Percentiles rank a stretch among this genome's conserved stretches.
Conservation (phyloP, 176 grass and related monocot genomes). For the Leersia perrieri region DNA sequence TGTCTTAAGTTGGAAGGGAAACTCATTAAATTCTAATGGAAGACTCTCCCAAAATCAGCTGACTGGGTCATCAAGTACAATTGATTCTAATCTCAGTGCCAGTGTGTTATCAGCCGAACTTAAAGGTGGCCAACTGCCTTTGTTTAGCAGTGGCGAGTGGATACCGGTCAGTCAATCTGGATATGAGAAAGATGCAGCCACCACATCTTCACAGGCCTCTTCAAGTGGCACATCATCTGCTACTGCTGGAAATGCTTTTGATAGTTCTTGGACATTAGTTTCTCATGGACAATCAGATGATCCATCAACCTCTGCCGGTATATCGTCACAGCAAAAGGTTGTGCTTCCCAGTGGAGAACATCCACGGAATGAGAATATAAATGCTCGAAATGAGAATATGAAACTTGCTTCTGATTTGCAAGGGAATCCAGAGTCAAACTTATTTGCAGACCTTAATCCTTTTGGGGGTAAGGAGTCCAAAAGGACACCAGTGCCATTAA, state of each 20-base stretch:
- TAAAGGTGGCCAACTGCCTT: slow-evolving; percentile 42
- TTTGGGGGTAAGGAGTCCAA: slow-evolving; percentile 47
- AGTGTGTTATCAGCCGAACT: slow-evolving; percentile 31
- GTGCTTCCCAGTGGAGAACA: slow-evolving; percentile 32
- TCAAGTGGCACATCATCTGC: slow-evolving; percentile 38
- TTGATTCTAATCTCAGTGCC: slow-evolving; percentile 35
- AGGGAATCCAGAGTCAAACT: slow-evolving; percentile 59
- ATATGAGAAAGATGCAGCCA: slow-evolving; percentile 40
- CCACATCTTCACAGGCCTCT: slow-evolving; percentile 45
- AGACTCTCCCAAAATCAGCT: slow-evolving; percentile 40
- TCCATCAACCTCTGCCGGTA: slow-evolving; percentile 58
- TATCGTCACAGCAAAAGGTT: slow-evolving; percentile 56
- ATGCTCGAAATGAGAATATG: slow-evolving; percentile 40
- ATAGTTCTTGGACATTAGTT: slow-evolving; percentile 40
- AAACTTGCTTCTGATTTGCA: slow-evolving; percentile 44
- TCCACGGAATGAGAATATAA: slow-evolving; percentile 42
- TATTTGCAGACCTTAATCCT: slow-evolving; percentile 98
- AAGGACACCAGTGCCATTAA: slow-evolving; percentile 48
- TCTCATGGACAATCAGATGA: slow-evolving; percentile 47
- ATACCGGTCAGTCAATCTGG: slow-evolving; percentile 50
- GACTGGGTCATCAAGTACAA: slow-evolving; percentile 36
- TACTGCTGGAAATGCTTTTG: slow-evolving; percentile 43
- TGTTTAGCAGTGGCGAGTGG: slow-evolving; percentile 32
- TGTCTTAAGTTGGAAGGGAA: slow-evolving; percentile 77
- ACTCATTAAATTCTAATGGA: slow-evolving; percentile 60